phyloP scores from a whole-genome alignment of 2,329 filamentous ascomycete species.

The Alternaria conjuncta region DNA sequence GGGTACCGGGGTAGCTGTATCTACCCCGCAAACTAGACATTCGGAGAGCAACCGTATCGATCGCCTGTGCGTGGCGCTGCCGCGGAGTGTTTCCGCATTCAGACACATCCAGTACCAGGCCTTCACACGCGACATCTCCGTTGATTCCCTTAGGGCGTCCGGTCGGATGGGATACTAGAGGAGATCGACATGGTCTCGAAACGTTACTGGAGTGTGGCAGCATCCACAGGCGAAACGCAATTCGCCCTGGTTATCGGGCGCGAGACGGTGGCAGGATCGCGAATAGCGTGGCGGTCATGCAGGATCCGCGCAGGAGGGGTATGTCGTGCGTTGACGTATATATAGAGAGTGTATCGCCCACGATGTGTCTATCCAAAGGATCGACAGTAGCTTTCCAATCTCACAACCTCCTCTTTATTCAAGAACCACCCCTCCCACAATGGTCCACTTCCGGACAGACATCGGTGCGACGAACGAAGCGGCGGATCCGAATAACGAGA shows the following conservation, averaged over 20 bases:
- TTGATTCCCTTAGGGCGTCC: slow-evolving; percentile 4
- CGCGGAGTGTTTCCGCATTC: slow-evolving; percentile 12
- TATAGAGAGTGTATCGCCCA: slow-evolving; percentile 17
- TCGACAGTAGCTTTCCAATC: background rate
- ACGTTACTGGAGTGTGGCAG: background rate
- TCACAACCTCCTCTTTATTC: background rate
- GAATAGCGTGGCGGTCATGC: slow-evolving; percentile 16
- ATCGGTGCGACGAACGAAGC: slow-evolving; percentile 36
- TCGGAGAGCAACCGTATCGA: slow-evolving; percentile 18
- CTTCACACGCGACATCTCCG: slow-evolving; percentile 10
- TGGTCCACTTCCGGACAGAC: slow-evolving; percentile 43
- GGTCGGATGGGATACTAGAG: slow-evolving; percentile 18
- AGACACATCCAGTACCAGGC: background rate
- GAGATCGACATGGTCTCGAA: background rate
- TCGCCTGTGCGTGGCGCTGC: slow-evolving; percentile 9
- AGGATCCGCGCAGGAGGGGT: slow-evolving; percentile 18
- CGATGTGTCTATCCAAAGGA: background rate
- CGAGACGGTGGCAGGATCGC: slow-evolving; percentile 1
- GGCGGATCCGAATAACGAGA: slow-evolving; percentile 31
- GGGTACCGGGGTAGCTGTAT: slow-evolving; percentile 16
- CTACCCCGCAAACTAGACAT: slow-evolving; percentile 27
- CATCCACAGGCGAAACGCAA: background rate
- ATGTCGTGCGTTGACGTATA: slow-evolving; percentile 19
- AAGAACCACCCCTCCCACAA: slow-evolving; percentile 8
- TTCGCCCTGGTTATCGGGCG: background rate